Conservation (phyloP, 768 basidiomycete genomes). For the Auriscalpium vulgare region DNA sequence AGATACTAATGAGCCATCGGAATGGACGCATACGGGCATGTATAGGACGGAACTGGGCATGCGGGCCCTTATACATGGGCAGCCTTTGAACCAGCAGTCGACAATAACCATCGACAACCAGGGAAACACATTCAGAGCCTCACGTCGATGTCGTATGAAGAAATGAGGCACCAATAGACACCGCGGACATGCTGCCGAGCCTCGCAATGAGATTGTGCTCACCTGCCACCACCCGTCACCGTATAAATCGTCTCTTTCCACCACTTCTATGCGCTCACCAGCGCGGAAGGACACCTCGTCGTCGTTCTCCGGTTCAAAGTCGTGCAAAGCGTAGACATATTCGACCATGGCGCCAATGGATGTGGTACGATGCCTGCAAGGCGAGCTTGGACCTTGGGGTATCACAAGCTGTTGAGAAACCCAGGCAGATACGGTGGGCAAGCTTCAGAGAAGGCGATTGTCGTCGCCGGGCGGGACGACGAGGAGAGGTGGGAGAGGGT, state of each 20-base stretch:
- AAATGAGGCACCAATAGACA: neutral
- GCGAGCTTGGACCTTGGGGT: too few relatives aligned
- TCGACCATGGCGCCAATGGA: conserved; percentile 45
- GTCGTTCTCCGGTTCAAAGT: conserved; percentile 86
- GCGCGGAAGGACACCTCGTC: conserved; percentile 85
- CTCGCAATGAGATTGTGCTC: conserved; percentile 14
- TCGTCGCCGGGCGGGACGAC: too few relatives aligned
- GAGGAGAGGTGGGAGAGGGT: too few relatives aligned
- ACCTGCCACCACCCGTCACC: conserved; percentile 97
- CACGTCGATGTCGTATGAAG: neutral
- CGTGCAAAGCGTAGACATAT: conserved; percentile 83
- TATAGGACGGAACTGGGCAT: neutral
- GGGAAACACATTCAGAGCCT: neutral
- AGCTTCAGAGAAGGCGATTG: too few relatives aligned
- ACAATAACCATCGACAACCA: neutral
- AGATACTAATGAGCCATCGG: conserved; percentile 11
- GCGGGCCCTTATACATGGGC: neutral
- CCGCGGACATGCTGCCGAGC: neutral
- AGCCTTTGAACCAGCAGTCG: neutral
- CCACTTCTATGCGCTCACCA: conserved; percentile 81
- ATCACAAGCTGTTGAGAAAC: too few relatives aligned
- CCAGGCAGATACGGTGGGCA: too few relatives aligned
- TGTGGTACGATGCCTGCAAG: too few relatives aligned
- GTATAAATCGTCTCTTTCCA: conserved; percentile 91
- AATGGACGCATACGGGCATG: conserved; percentile 5